Conservation (phyloP, 2,329 filamentous ascomycete genomes). For the Hypoxylon sp. region DNA sequence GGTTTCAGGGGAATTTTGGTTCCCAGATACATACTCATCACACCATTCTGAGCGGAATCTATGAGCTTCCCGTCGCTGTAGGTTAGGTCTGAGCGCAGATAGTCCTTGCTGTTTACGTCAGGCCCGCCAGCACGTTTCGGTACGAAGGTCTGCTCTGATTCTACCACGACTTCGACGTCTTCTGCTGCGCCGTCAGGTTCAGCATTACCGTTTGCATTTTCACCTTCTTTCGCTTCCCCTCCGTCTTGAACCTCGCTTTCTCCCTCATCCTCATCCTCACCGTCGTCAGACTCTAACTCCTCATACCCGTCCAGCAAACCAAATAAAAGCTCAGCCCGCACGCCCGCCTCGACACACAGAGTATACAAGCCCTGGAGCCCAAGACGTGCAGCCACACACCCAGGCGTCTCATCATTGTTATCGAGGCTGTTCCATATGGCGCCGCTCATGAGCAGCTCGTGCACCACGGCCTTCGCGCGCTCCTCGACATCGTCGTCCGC, state of each 20-base stretch:
- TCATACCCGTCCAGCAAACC: conserved; percentile 87
- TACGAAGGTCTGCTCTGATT: conserved; percentile 53
- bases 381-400: conserved; percentile 82
- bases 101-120: conserved; percentile 74
- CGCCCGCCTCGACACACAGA: conserved; percentile 88
- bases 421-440: conserved; percentile 99
- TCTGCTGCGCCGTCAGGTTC: conserved; percentile 53
- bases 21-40: conserved; percentile 73
- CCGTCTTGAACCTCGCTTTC: conserved; percentile 63
- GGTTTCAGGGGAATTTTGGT: neutral
- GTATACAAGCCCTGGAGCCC: conserved; percentile 81
- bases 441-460: conserved; percentile 85
- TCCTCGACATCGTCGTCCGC: conserved; percentile 63
- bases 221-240: conserved; percentile 58
- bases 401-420: conserved; percentile 87
- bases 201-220: conserved; percentile 50
- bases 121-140: conserved; percentile 56
- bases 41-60: conserved; percentile 82
- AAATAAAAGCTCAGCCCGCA: conserved; percentile 89
- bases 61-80: conserved; percentile 78
- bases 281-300: conserved; percentile 72
- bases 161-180: conserved; percentile 46
- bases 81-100: conserved; percentile 76
- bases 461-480: conserved; percentile 76
- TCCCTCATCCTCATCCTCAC: conserved; percentile 60